Evolutionary conservation across 108 stramenopile species (phyloP), one percentile per base, ranked within the genome.

Genomic region (Cylindrotheca fusiformis): DNA sequence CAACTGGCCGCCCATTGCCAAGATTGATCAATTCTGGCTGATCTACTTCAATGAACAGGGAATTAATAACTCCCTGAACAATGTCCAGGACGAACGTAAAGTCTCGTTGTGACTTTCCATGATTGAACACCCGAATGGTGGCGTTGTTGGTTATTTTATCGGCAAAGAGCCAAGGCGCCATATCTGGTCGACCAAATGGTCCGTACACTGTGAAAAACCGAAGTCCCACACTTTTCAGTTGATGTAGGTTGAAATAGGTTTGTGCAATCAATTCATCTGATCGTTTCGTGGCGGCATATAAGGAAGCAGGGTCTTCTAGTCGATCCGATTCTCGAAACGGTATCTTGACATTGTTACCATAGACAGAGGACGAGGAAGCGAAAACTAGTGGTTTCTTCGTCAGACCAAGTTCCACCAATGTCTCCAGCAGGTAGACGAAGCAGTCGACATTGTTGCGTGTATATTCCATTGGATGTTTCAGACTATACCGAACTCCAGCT

Each of bases 101-200:
- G 67, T 95, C 94, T 24, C 96, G 83, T 28, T 71, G 25, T 77
- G 83, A 33, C 20, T 88, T 81, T 18, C 97, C 98, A 68, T 98
- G 97, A 17, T 97, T 97, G 72, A 95, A 99, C 69, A 97, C 90
- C 61, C 94, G 84, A 41, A 99, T 85, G 54, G 91, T 89, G 60
- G 86, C 29, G 5, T 96, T 95, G 28, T 84, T 82, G 51, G 73
- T 78, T 25, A 99, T 83, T 26, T 93, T 88, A 70, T 97, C 92
- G 29, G 97, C 95, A 68, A 97, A 99, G 70, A 96, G 95, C 86
- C 87, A 96, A 8, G 97, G 96, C 0, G 97, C 97, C 97, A 98
- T 98, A 78, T 98, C 97, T 12, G 97, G 96, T 24, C 72, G 58
- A 29, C 72, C 72, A 41, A 55, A 74, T 0, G 72, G 72, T 10